Percentiles rank a stretch among this genome's conserved stretches.
Evolutionary conservation across 257 asterid genomes (phyloP).

Genomic region (Leptodermis oblonga): DNA sequence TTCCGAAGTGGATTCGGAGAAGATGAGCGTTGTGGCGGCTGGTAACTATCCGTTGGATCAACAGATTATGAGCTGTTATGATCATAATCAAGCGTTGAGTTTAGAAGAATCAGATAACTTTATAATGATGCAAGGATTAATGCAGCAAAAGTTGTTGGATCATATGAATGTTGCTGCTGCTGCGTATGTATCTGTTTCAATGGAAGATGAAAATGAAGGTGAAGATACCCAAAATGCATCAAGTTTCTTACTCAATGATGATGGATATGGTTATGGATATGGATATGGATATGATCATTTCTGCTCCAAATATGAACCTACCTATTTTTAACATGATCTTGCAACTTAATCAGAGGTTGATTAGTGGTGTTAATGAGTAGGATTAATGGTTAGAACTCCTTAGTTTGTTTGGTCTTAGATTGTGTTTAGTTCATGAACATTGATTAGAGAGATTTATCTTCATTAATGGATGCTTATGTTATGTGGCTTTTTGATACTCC

Average conservation of each 20-base stretch:
- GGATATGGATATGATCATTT: too few relatives aligned
- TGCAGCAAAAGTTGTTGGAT: not conserved
- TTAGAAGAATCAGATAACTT: not conserved
- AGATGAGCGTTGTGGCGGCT: not conserved
- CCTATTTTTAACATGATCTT: not conserved
- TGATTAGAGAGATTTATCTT: not conserved
- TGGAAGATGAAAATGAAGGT: not conserved
- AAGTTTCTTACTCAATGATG: not conserved
- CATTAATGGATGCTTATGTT: too few relatives aligned
- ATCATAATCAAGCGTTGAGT: not conserved
- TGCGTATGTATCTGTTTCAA: not conserved
- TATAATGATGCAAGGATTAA: not conserved
- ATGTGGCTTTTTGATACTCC: too few relatives aligned
- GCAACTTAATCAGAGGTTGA: not conserved
- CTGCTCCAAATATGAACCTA: not conserved
- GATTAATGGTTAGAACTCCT: too few relatives aligned
- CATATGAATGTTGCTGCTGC: not conserved
- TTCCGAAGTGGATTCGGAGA: not conserved
- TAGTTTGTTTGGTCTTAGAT: not conserved
- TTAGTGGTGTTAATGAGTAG: too few relatives aligned
- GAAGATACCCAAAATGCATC: conserved; percentile 6
- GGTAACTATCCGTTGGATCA: not conserved
- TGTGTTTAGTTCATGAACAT: not conserved
- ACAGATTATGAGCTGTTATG: not conserved
- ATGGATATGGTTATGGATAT: conserved; percentile 2